Base-by-base conservation (phyloP, 2,329 filamentous ascomycete species). In the Mycocentrospora acerina region DNA sequence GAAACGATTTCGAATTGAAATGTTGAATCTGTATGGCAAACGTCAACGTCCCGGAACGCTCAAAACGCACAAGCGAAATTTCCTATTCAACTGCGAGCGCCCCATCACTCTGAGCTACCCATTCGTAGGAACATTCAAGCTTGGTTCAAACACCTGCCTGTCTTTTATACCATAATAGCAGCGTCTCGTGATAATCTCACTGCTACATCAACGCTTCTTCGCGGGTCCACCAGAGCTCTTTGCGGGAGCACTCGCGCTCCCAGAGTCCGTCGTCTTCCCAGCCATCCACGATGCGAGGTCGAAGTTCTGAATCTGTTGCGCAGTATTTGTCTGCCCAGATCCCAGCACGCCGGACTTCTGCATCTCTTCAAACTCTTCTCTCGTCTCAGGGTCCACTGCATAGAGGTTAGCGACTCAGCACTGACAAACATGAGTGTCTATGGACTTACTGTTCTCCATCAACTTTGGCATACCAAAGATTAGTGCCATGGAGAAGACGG, bases 391-490 rank as follows among this genome's bases (percentile, higher is more conserved):
- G 65, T 97, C 93, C 90, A 98, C 90, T 96, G 59, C 30, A 32
- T 14, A 17, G n/a, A 25, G 10, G 42, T 54, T 33, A 59, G 44
- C n/a, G 7, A 29, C 13, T 27, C 9, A 34, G 5, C 32, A 12
- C 4, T 11, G 13, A 15, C 12, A 4, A 14, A 9, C 5, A 22
- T 6, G 19, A 9, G 19, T 9, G 9, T 22, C 5, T 22, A 22
- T 22, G 9, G 19, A 79, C 88, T 48, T 81, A 96, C 90, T 95
- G 65, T 93, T 96, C 35, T 97, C 90, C 73, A 97, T 83, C 39
- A 98, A 69, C 69, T 96, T 93, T 11, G 93, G 93, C 86, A 97
- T 88, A 52, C 90, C 90, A 57, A 97, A 78, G 48, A 95, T 90
- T 51, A 96, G 74, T 4, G 73, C 83, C 74, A 96, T 81, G 46